Conservation (phyloP, 495 filamentous ascomycete genomes). For the Penicillium chermesinum region DNA sequence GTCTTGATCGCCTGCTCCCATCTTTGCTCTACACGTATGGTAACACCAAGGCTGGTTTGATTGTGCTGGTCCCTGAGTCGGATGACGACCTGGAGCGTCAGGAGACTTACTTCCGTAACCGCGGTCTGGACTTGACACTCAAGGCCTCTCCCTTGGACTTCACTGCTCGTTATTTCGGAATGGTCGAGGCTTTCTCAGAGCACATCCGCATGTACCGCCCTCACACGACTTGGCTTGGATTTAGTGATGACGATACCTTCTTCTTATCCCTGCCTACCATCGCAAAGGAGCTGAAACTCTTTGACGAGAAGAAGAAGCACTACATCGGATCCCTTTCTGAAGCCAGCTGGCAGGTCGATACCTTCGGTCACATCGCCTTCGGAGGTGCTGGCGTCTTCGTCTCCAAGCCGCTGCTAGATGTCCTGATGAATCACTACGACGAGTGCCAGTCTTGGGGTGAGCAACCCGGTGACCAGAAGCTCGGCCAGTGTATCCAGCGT, state of each 20-base stretch:
- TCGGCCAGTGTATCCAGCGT: slow-evolving; percentile 57
- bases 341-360: slow-evolving; percentile 52
- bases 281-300: slow-evolving; percentile 46
- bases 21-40: slow-evolving; percentile 47
- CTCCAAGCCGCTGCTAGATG: slow-evolving; percentile 51
- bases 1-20: slow-evolving; percentile 44
- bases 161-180: slow-evolving; percentile 59
- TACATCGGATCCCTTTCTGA: slow-evolving; percentile 64
- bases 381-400: slow-evolving; percentile 68
- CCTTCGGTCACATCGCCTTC: slow-evolving; percentile 61
- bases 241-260: slow-evolving; percentile 73
- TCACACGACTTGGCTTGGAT: slow-evolving; percentile 57
- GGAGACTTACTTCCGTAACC: slow-evolving; percentile 43
- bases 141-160: slow-evolving; percentile 50
- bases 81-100: slow-evolving; percentile 41
- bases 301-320: slow-evolving; percentile 47
- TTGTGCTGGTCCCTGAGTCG: slow-evolving; percentile 45
- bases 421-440: slow-evolving; percentile 49
- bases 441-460: slow-evolving; percentile 49
- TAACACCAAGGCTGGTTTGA: slow-evolving; percentile 44
- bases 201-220: slow-evolving; percentile 43
- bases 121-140: slow-evolving; percentile 52
- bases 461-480: slow-evolving; percentile 54
- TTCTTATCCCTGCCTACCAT: slow-evolving; percentile 57
- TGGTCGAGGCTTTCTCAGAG: slow-evolving; percentile 53